phyloP scores from a whole-genome alignment of 2,329 filamentous ascomycete genomes.

The Massarina eburnea region DNA sequence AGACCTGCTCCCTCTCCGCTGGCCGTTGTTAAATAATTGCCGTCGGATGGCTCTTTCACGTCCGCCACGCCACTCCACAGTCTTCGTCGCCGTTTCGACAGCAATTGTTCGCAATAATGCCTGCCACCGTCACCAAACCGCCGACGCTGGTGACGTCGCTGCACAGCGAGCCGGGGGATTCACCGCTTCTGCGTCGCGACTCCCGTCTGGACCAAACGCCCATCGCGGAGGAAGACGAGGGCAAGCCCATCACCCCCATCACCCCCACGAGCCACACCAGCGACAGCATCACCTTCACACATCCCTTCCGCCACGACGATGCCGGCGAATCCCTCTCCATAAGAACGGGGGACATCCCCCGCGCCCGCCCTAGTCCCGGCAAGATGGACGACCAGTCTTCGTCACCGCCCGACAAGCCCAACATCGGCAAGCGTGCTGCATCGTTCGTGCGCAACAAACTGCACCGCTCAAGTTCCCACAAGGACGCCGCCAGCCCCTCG shows the following conservation, averaged over 20 bases:
- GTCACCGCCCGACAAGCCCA: slow-evolving; percentile 27
- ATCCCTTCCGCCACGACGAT: slow-evolving; percentile 35
- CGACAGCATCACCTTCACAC: slow-evolving; percentile 28
- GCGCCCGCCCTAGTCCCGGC: slow-evolving; percentile 8
- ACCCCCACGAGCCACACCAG: slow-evolving; percentile 41
- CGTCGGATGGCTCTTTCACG: slow-evolving; percentile 39
- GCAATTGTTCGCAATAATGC: slow-evolving; percentile 27
- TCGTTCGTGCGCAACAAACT: slow-evolving; percentile 38
- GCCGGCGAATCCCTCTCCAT: slow-evolving; percentile 16
- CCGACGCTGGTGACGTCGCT: slow-evolving; percentile 22
- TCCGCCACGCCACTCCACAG: slow-evolving; percentile 17
- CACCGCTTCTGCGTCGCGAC: slow-evolving; percentile 27
- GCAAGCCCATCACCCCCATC: slow-evolving; percentile 43
- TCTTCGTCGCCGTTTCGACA: slow-evolving; percentile 21
- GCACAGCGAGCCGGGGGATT: slow-evolving; percentile 19
- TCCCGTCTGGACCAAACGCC: slow-evolving; percentile 29
- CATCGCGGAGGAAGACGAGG: slow-evolving; percentile 43
- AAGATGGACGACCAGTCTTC: slow-evolving; percentile 12
- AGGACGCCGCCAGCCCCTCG: slow-evolving; percentile 10
- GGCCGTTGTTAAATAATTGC: neutral
- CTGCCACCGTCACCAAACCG: slow-evolving; percentile 15
- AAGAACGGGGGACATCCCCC: slow-evolving; percentile 13
- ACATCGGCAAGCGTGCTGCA: slow-evolving; percentile 34
- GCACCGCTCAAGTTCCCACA: slow-evolving; percentile 25
- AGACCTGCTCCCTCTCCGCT: neutral